These are phyloP conservation scores for Paraleonurus japonicus DNA, from an alignment of 257 asterid species.

Conservation along the genomic window DNA sequence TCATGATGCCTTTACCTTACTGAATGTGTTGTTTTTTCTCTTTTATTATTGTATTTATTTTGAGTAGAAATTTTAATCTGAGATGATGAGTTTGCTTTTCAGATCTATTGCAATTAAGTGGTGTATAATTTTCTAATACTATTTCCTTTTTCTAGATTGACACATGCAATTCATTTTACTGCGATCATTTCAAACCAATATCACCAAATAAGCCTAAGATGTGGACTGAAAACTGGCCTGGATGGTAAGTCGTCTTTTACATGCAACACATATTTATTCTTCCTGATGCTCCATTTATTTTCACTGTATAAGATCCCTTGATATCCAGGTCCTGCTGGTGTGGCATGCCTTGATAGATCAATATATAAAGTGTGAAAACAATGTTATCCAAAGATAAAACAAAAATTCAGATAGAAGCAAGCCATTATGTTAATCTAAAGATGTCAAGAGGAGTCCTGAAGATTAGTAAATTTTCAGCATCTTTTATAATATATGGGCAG, in stretches of 20 bases:
- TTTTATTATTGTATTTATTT: background rate
- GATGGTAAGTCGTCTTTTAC: too few relatives aligned
- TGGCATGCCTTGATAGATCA: background rate
- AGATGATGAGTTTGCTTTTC: conserved; percentile 9
- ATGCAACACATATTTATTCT: background rate
- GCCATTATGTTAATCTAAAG: conserved; percentile 6
- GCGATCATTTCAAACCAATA: conserved; percentile 76
- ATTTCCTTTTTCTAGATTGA: conserved; percentile 59
- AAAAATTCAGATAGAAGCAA: background rate
- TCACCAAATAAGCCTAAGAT: conserved; percentile 76
- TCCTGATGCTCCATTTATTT: background rate
- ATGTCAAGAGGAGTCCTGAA: background rate
- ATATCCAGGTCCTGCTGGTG: background rate
- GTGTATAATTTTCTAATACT: conserved; percentile 15
- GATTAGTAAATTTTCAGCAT: background rate
- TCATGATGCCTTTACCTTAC: background rate
- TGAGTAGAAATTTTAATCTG: background rate
- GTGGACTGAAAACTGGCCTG: conserved; percentile 99
- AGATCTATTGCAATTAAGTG: conserved; percentile 10
- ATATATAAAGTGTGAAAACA: background rate
- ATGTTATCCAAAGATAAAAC: background rate
- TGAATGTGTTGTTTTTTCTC: background rate
- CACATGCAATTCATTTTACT: conserved; percentile 87
- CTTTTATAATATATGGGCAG: background rate
- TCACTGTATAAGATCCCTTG: background rate